Evolutionary conservation across 768 basidiomycete species (phyloP).

Genomic region (Rubroboletus satanas): DNA sequence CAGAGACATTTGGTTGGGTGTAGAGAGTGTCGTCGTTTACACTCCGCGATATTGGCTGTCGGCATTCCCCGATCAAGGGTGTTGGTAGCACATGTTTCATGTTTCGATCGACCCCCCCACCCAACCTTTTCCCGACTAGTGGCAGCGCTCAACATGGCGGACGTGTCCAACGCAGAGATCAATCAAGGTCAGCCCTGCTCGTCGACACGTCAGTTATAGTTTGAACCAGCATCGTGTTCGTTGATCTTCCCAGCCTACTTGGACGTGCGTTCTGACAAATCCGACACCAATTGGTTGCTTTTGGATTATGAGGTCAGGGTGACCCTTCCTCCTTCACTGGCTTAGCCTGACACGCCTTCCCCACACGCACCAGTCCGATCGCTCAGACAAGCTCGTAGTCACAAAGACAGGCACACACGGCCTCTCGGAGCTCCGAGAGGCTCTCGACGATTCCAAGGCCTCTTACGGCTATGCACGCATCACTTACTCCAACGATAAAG

Average conservation of each 20-base stretch:
- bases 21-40: background rate
- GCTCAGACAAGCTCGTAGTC: constrained; percentile 76
- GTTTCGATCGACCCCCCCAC: background rate
- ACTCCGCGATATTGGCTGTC: constrained; percentile 20
- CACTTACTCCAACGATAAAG: constrained; percentile 81
- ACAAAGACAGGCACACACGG: constrained; percentile 79
- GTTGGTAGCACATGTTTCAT: background rate
- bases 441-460: constrained; percentile 68
- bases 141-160: constrained; percentile 53
- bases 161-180: constrained; percentile 72
- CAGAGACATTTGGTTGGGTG: constrained; percentile 10
- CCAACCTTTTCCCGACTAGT: background rate
- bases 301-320: constrained; percentile 76
- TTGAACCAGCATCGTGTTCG: constrained; percentile 13
- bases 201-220: constrained; percentile 3
- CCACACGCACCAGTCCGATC: constrained; percentile 48
- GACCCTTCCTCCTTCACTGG: background rate
- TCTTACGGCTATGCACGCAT: constrained; percentile 84
- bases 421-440: constrained; percentile 69
- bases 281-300: constrained; percentile 85
- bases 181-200: constrained; percentile 52
- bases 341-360: constrained; percentile 18
- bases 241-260: constrained; percentile 60
- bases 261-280: constrained; percentile 81
- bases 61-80: constrained; percentile 20